Percentiles rank a stretch among this genome's conserved stretches.
Evolutionary conservation across 2,329 filamentous ascomycete species (phyloP).

Genomic region (Penicillium vulpinum): DNA sequence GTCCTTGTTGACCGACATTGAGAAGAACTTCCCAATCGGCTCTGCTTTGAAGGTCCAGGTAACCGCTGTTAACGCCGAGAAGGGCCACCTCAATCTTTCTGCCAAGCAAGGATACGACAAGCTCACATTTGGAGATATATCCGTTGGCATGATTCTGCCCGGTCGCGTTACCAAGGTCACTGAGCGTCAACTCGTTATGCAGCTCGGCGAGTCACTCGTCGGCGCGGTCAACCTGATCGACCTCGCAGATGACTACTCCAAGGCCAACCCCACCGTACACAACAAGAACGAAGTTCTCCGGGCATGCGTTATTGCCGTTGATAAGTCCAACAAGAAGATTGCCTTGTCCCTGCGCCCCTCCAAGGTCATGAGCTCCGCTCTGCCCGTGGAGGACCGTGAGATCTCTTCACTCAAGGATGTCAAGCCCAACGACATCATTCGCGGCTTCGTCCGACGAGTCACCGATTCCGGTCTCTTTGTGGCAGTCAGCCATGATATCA

Average conservation of each 20-base stretch:
- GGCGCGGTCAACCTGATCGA: conserved; percentile 82
- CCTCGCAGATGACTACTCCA: conserved; percentile 79
- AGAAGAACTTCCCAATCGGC: conserved; percentile 82
- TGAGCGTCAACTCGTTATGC: conserved; percentile 79
- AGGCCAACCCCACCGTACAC: conserved; percentile 72
- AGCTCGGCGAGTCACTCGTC: conserved; percentile 76
- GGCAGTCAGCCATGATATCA: conserved; percentile 75
- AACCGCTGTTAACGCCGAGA: conserved; percentile 68
- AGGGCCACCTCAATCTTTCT: conserved; percentile 80
- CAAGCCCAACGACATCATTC: conserved; percentile 73
- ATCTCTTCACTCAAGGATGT: conserved; percentile 71
- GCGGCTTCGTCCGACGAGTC: conserved; percentile 90
- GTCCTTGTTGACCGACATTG: conserved; percentile 72
- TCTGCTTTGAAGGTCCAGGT: conserved; percentile 81
- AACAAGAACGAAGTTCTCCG: conserved; percentile 84
- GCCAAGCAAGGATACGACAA: conserved; percentile 65
- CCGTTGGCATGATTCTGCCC: conserved; percentile 76
- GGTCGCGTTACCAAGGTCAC: conserved; percentile 82
- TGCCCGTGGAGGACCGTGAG: conserved; percentile 78
- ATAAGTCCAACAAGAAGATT: conserved; percentile 80
- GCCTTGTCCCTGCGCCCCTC: conserved; percentile 82
- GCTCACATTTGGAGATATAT: conserved; percentile 69
- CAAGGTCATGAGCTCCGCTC: conserved; percentile 80
- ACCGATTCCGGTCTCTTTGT: conserved; percentile 88
- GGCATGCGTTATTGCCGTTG: conserved; percentile 79